A percentile compares a stretch with the other conserved stretches of the same genome.
phyloP scores from a whole-genome alignment of 371 early-diverging fungal genomes.

The Cladochytrium tenue region DNA sequence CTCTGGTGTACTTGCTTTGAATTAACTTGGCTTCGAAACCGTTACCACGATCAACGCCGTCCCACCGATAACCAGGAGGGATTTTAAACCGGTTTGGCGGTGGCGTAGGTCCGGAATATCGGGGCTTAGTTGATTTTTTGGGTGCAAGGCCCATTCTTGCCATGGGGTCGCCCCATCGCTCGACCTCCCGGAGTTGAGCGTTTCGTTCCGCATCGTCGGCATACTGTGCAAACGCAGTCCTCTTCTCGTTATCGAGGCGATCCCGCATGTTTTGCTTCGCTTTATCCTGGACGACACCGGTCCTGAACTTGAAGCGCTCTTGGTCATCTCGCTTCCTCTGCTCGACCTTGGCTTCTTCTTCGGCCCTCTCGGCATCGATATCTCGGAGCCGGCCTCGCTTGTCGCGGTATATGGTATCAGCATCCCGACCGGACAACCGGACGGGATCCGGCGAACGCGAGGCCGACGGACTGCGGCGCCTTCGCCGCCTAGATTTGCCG shows the following conservation, averaged over 20 bases:
- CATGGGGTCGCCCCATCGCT: slow-evolving; percentile 60
- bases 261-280: slow-evolving; percentile 46
- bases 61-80: slow-evolving; percentile 87
- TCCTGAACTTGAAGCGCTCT: slow-evolving; percentile 70
- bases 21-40: slow-evolving; percentile 71
- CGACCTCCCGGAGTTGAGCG: slow-evolving; percentile 32
- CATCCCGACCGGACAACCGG: slow-evolving; percentile 60
- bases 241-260: slow-evolving; percentile 56
- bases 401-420: slow-evolving; percentile 79
- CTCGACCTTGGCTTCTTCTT: slow-evolving; percentile 54
- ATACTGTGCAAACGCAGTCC: slow-evolving; percentile 41
- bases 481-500: background rate
- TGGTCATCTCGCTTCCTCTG: slow-evolving; percentile 63
- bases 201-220: slow-evolving; percentile 49
- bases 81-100: slow-evolving; percentile 84
- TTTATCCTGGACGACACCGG: slow-evolving; percentile 70
- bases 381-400: slow-evolving; percentile 71
- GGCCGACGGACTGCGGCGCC: slow-evolving; percentile 21
- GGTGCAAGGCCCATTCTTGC: slow-evolving; percentile 35
- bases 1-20: slow-evolving; percentile 29
- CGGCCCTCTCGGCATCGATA: slow-evolving; percentile 64
- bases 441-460: too few relatives aligned
- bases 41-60: slow-evolving; percentile 87
- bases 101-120: slow-evolving; percentile 48
- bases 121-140: slow-evolving; percentile 15